phyloP scores from a whole-genome alignment of 768 basidiomycete genomes.

The Thelephora aurantiotincta region DNA sequence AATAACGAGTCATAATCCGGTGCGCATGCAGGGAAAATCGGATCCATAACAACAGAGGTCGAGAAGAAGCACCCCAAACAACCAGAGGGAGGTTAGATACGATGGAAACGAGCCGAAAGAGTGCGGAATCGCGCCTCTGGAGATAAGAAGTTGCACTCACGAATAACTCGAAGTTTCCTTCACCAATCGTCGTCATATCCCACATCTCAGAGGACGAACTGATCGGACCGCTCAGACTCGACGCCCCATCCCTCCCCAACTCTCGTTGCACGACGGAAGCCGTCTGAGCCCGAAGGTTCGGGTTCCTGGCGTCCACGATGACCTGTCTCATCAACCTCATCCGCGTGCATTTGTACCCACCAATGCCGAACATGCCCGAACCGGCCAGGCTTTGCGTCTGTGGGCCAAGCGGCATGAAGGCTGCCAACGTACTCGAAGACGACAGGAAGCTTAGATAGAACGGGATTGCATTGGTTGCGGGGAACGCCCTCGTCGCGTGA shows the following conservation, averaged over 20 bases:
- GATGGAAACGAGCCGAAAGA: neutral
- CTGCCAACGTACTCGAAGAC: conserved; percentile 37
- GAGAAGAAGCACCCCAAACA: too few species aligned
- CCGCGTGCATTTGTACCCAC: conserved; percentile 27
- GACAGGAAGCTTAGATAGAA: conserved; percentile 53
- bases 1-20: neutral
- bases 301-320: conserved; percentile 44
- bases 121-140: too few species aligned
- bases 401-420: conserved; percentile 48
- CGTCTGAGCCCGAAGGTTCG: neutral
- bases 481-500: conserved; percentile 46
- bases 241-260: neutral
- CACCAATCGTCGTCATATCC: conserved; percentile 49
- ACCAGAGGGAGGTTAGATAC: too few species aligned
- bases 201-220: conserved; percentile 38
- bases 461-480: conserved; percentile 43
- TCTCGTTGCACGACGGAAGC: neutral
- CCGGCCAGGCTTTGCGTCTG: conserved; percentile 2
- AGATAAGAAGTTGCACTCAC: conserved; percentile 23
- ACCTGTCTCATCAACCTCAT: conserved; percentile 55
- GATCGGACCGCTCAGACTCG: too few species aligned
- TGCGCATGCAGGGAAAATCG: neutral
- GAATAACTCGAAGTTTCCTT: conserved; percentile 41
- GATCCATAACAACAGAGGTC: neutral
- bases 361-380: conserved; percentile 14